Evolutionary conservation across 768 basidiomycete genomes (phyloP).

Genomic region (Leccinellum albellum): DNA sequence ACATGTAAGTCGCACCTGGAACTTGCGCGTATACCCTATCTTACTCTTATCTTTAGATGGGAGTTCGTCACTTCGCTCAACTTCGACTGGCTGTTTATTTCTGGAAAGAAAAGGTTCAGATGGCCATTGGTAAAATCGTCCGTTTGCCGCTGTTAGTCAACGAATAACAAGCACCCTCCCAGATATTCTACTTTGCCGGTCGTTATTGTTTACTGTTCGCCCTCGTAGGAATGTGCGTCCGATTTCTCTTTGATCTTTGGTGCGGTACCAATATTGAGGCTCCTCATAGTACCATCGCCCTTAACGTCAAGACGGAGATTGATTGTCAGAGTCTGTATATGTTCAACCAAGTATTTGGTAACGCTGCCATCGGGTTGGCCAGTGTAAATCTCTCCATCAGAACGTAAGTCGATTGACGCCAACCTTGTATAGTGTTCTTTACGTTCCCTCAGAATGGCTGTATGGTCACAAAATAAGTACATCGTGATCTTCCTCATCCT

Average conservation of each 20-base stretch:
- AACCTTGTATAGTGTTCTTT: background rate
- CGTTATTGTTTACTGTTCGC: conserved; percentile 64
- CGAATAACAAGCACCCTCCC: background rate
- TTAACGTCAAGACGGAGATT: conserved; percentile 57
- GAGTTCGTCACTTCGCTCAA: conserved; percentile 59
- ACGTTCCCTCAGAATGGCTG: conserved; percentile 50
- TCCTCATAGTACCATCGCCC: conserved; percentile 44
- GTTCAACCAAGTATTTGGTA: conserved; percentile 63
- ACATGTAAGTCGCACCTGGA: conserved; percentile 43
- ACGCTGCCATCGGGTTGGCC: conserved; percentile 63
- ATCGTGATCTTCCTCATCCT: conserved; percentile 49
- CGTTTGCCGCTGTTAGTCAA: background rate
- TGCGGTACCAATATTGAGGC: background rate
- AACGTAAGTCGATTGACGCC: conserved; percentile 43
- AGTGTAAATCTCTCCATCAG: conserved; percentile 68
- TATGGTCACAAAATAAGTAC: conserved; percentile 59
- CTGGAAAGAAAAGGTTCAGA: conserved; percentile 52
- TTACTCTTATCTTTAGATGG: conserved; percentile 44
- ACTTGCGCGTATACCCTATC: conserved; percentile 6
- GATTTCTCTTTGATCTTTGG: background rate
- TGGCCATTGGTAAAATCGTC: conserved; percentile 58
- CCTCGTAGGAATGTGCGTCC: conserved; percentile 63
- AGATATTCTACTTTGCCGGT: conserved; percentile 70
- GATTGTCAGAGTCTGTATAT: conserved; percentile 69
- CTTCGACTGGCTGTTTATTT: conserved; percentile 63